These are phyloP conservation scores for Solanum chmielewskii DNA, from an alignment of 257 asterid species.

Conservation along the genomic window DNA sequence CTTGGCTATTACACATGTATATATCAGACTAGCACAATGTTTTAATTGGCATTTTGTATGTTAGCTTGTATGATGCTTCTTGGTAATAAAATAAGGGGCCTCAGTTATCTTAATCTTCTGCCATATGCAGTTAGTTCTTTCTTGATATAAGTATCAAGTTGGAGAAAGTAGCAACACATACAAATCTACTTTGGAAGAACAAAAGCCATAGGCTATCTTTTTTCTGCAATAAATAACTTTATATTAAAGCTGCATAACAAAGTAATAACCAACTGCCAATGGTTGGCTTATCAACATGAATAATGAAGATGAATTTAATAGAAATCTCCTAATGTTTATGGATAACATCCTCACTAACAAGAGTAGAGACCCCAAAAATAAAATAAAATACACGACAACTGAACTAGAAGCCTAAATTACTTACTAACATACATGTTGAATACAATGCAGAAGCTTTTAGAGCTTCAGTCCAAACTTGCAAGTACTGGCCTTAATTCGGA, in stretches of 20 bases:
- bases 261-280: not conserved
- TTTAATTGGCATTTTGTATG: not conserved
- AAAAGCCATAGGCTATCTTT: not conserved
- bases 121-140: not conserved
- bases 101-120: not conserved
- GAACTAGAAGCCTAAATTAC: not conserved
- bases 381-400: not conserved
- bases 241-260: not conserved
- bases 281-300: not conserved
- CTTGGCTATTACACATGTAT: not conserved
- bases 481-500: constrained; percentile 60
- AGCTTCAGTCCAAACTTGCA: constrained; percentile 62
- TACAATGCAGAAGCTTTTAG: constrained; percentile 11
- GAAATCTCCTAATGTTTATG: not conserved
- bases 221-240: not conserved
- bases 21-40: not conserved
- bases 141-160: not conserved
- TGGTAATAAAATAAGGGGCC: not conserved
- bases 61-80: not conserved
- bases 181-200: not conserved
- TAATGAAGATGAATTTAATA: not conserved
- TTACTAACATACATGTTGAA: not conserved
- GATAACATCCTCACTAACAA: not conserved
- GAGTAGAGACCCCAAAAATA: not conserved
- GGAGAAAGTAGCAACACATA: not conserved